Evolutionary conservation across 2,329 filamentous ascomycete species (phyloP), one percentile per base, ranked within the genome.

Genomic region (Monilinia fructicola): DNA sequence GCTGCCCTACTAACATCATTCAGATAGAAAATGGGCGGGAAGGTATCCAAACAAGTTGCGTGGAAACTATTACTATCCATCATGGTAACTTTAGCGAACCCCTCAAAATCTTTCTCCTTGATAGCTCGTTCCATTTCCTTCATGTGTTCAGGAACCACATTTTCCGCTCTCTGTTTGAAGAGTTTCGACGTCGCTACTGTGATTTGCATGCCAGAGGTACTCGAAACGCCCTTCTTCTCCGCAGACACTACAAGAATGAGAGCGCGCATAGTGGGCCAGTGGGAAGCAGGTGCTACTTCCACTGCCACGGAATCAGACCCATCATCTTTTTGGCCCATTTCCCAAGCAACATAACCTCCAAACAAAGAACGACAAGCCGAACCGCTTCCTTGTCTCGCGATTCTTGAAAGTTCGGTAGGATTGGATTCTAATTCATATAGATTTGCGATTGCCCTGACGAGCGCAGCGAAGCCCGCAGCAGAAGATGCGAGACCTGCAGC

Each of bases 11-110:
- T 94, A 21, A 94, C 89, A 77, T 99, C 95, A 80, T 97, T 99
- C 84, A 99, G 89, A 83, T 99, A 99, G 80, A 97, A 97, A 77
- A 99, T 99, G 23, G 96, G 95, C 54, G 96, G 95, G 80, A 92
- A 93, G 1, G 95, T 98, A 78, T 99, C 95, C 73, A 96, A 83
- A 78, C 95, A 98, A 67, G 90, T 92, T 48, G 95, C 92, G 79
- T 99, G 95, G 87, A 99, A 99, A 68, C 88, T 92, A 81, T 99
- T 99, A 76, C 91, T 96, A 78, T 99, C 95, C 78, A 89, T 90
- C 93, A 97, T 99, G 21, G 95, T 97, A 69, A 97, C 85, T 77
- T 91, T 88, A 31, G 90, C 95, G 76, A 99, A 99, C 26, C 85
- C 82, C 73, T 88, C 86, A 80, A 99, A 99, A 80, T 99, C 91